Evolutionary conservation across 2,329 filamentous ascomycete genomes (phyloP).

Genomic region (Reticulascus tulasneorum): DNA sequence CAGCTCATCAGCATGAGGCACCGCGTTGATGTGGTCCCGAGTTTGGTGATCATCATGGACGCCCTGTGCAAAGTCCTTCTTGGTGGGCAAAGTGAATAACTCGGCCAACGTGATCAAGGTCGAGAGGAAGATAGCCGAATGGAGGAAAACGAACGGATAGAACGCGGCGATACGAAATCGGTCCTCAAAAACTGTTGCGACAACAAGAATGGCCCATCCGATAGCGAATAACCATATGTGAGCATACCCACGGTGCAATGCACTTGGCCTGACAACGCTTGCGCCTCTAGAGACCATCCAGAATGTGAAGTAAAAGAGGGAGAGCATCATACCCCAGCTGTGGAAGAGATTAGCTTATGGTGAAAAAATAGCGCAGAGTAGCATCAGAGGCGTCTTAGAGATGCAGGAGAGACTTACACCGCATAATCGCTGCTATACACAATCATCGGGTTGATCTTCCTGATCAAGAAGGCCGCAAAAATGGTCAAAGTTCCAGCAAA

Average conservation of each 20-base stretch:
- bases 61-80: slow-evolving; percentile 62
- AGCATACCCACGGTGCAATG: slow-evolving; percentile 76
- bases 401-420: slow-evolving; percentile 43
- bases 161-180: slow-evolving; percentile 68
- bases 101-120: slow-evolving; percentile 74
- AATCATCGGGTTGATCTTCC: slow-evolving; percentile 83
- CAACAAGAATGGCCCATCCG: slow-evolving; percentile 69
- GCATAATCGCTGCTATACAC: slow-evolving; percentile 86
- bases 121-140: slow-evolving; percentile 70
- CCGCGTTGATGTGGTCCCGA: slow-evolving; percentile 29
- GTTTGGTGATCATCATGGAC: slow-evolving; percentile 47
- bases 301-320: slow-evolving; percentile 72
- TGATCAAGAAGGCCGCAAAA: slow-evolving; percentile 68
- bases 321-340: slow-evolving; percentile 79
- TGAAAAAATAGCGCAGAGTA: not conserved
- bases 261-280: slow-evolving; percentile 76
- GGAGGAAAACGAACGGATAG: slow-evolving; percentile 79
- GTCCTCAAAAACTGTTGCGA: slow-evolving; percentile 71
- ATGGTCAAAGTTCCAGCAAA: slow-evolving; percentile 66
- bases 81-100: slow-evolving; percentile 70
- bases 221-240: slow-evolving; percentile 80
- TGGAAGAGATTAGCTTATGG: slow-evolving; percentile 8
- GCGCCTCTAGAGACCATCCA: slow-evolving; percentile 82
- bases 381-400: not conserved
- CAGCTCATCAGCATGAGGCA: slow-evolving; percentile 29